Evolutionary conservation across 2,329 filamentous ascomycete species (phyloP), one percentile per base, ranked within the genome.

Genomic region (Phialophora tarda): DNA sequence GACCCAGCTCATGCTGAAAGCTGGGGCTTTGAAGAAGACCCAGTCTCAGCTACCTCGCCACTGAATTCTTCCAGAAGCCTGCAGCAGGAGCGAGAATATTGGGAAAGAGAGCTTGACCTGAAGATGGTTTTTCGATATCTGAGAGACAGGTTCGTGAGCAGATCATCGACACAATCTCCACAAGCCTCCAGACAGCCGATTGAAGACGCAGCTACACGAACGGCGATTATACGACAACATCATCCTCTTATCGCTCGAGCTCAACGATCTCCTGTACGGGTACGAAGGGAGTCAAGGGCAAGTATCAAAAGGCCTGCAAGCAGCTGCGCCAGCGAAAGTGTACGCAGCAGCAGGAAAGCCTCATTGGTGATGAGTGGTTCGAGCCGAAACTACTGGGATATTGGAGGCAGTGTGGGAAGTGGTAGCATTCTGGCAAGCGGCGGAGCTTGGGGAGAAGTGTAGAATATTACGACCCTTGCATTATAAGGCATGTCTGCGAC

Each of bases 71-170:
- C 71, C 62, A 53, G 79, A 17, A 76, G 78, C 8, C 69, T 82
- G 38, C 80, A 91, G 73, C 77, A 79, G 55, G 86, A 88, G 65
- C 82, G 82, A 24, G 91, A 95, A 41, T 95, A 97, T 75, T 99
- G 95, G 95, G 93, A 98, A 78, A 89, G 90, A 67, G 91, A 97
- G 62, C 85, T 98, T 4, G 93, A 98, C 74, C 87, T 97, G 71
- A 91, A 91, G 75, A 90, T 97, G 77, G 91, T 98, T 38, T 98
- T 98, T 81, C 88, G 89, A 57, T 98, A 95, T 75, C 84, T 97
- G 32, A 87, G 89, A 65, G 90, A 87, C 21, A 88, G 91, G 66
- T 94, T 96, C 77, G 75, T 74, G 83, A 74, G 51, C 14, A 34
- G 77, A 6, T 70, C 78, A 14, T 63, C 75, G 58, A 76, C 78